phyloP scores from a whole-genome alignment of 805 yeast genomes.

The Suhomyces sp. region DNA sequence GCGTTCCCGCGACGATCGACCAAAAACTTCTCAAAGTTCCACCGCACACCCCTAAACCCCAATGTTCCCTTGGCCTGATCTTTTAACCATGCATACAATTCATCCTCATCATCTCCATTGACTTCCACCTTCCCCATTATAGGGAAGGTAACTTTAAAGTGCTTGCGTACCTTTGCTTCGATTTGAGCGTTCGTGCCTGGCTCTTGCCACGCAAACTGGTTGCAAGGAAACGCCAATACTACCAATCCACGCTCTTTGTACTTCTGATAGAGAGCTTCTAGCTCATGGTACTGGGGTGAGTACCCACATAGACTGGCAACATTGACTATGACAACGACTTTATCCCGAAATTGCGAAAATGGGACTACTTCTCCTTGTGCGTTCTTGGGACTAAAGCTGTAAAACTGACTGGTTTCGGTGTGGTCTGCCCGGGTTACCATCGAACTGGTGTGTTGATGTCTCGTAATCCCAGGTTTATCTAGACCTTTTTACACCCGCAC shows the following conservation, averaged over 20 bases:
- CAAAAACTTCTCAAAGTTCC: slow-evolving; percentile 80
- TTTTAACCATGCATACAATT: slow-evolving; percentile 31
- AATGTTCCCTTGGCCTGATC: slow-evolving; percentile 21
- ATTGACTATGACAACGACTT: slow-evolving; percentile 24
- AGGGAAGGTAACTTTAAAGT: slow-evolving; percentile 36
- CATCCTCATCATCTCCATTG: slow-evolving; percentile 32
- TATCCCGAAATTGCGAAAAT: slow-evolving; percentile 14
- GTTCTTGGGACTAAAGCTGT: background rate
- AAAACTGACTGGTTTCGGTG: background rate
- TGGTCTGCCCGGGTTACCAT: background rate
- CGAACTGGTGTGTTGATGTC: background rate
- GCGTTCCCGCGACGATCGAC: slow-evolving; percentile 58
- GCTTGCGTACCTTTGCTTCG: slow-evolving; percentile 15
- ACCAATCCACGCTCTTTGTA: slow-evolving; percentile 62
- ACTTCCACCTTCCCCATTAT: slow-evolving; percentile 35
- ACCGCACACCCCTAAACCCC: slow-evolving; percentile 50
- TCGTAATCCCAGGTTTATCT: background rate
- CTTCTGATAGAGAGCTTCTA: slow-evolving; percentile 65
- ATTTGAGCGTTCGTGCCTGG: slow-evolving; percentile 52
- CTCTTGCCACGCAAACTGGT: slow-evolving; percentile 83
- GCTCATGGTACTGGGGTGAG: slow-evolving; percentile 54
- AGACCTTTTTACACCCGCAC: background rate
- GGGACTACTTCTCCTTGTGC: slow-evolving; percentile 1
- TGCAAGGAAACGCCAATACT: slow-evolving; percentile 85
- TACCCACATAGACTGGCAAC: slow-evolving; percentile 40